phyloP scores from a whole-genome alignment of 2,329 filamentous ascomycete species.

The Colletotrichum sp. region DNA sequence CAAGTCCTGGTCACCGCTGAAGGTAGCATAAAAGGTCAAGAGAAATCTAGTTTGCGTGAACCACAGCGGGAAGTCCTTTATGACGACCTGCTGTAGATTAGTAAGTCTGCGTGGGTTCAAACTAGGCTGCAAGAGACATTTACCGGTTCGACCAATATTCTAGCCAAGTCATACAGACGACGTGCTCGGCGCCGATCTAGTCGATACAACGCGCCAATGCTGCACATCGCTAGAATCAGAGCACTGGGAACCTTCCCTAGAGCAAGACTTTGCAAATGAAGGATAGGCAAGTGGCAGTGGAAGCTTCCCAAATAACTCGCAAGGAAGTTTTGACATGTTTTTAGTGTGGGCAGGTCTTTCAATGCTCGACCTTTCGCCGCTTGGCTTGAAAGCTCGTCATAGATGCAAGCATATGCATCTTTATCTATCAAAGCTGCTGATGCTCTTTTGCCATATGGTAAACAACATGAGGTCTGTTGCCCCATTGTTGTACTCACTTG shows the following conservation, averaged over 20 bases:
- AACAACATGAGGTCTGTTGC: background rate
- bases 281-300: background rate
- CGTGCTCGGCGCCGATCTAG: background rate
- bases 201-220: background rate
- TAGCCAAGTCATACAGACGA: background rate
- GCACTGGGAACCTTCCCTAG: background rate
- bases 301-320: background rate
- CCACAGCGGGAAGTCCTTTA: background rate
- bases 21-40: background rate
- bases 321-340: background rate
- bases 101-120: background rate
- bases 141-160: background rate
- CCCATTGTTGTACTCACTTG: background rate
- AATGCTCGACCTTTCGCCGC: fast-evolving
- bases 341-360: background rate
- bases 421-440: background rate
- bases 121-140: background rate
- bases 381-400: background rate
- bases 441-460: background rate
- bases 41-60: background rate
- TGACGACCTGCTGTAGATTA: background rate
- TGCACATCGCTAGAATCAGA: background rate
- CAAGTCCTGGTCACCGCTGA: background rate
- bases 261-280: background rate
- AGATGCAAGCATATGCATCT: background rate